These are phyloP conservation scores for Pythium diclinum DNA, from an alignment of 352 stramenopile species.

Conservation along the genomic window DNA sequence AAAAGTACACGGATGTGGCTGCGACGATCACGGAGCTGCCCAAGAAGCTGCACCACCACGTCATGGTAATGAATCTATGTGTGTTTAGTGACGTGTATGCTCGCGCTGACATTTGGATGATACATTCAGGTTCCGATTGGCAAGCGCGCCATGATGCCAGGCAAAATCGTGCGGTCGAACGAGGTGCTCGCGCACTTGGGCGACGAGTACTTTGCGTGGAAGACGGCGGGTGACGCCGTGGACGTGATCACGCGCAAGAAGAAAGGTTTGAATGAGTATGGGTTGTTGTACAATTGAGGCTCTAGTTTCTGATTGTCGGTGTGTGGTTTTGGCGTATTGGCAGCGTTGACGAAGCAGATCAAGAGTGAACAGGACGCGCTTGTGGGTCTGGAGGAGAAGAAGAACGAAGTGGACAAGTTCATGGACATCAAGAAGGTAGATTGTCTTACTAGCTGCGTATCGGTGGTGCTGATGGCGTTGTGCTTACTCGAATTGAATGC, in stretches of 20 bases:
- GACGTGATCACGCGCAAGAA: constrained; percentile 76
- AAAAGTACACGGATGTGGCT: constrained; percentile 51
- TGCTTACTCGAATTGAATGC: not conserved
- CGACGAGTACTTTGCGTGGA: constrained; percentile 81
- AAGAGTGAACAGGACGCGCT: constrained; percentile 48
- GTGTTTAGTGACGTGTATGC: not conserved
- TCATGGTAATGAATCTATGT: constrained; percentile 51
- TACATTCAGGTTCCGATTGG: constrained; percentile 52
- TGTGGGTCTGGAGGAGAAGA: constrained; percentile 50
- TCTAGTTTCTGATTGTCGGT: not conserved
- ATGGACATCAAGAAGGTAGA: constrained; percentile 68
- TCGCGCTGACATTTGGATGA: not conserved
- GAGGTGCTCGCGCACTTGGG: constrained; percentile 80
- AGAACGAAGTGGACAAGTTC: constrained; percentile 59
- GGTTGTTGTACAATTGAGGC: not conserved
- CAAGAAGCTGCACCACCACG: constrained; percentile 69
- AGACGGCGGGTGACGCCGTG: constrained; percentile 54
- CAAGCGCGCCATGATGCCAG: constrained; percentile 79
- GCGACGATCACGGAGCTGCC: constrained; percentile 62
- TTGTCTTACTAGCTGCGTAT: not conserved
- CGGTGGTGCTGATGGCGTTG: not conserved
- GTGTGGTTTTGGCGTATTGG: not conserved
- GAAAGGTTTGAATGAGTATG: constrained; percentile 40
- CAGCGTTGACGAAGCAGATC: constrained; percentile 56
- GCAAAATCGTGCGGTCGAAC: constrained; percentile 82